A percentile compares a stretch with the other conserved stretches of the same genome.
Conservation (phyloP, 2,329 filamentous ascomycete species). For the Talaromyces sp. region DNA sequence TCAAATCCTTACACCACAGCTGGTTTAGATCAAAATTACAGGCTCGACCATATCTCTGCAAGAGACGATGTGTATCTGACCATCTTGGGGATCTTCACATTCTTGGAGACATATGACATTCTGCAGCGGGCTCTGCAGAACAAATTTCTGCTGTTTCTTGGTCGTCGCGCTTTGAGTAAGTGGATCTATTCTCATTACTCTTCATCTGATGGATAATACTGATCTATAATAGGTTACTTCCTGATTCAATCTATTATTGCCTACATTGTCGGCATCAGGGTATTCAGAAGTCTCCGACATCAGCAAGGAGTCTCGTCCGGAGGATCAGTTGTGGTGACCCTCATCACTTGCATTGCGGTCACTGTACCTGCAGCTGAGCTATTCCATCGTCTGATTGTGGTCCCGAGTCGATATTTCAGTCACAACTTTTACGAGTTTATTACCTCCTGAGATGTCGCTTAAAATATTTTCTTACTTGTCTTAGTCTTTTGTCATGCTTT, state of each 20-base stretch:
- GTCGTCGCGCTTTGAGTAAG: constrained; percentile 46
- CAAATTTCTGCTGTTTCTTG: constrained; percentile 36
- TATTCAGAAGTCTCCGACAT: constrained; percentile 3
- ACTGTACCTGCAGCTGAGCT: constrained; percentile 14
- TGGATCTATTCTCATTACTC: neutral
- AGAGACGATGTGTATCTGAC: constrained; percentile 45
- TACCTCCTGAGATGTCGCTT: neutral
- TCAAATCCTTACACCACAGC: constrained; percentile 41
- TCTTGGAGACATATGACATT: constrained; percentile 40
- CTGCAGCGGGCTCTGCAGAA: constrained; percentile 37
- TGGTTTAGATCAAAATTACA: constrained; percentile 34
- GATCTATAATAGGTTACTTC: constrained; percentile 36
- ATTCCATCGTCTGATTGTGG: constrained; percentile 13
- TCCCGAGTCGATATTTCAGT: constrained; percentile 14
- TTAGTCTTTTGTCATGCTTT: neutral
- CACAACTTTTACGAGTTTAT: constrained; percentile 18
- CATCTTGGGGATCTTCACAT: constrained; percentile 41
- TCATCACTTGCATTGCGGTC: constrained; percentile 12
- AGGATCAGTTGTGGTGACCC: constrained; percentile 15
- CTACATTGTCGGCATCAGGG: constrained; percentile 40
- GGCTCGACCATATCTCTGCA: constrained; percentile 35
- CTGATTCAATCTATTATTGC: constrained; percentile 42
- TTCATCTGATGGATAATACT: neutral
- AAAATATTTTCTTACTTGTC: neutral
- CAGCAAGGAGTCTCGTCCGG: neutral